Evolutionary conservation across 345 rosid genomes (phyloP).

Genomic region (Lepidium didymum): DNA sequence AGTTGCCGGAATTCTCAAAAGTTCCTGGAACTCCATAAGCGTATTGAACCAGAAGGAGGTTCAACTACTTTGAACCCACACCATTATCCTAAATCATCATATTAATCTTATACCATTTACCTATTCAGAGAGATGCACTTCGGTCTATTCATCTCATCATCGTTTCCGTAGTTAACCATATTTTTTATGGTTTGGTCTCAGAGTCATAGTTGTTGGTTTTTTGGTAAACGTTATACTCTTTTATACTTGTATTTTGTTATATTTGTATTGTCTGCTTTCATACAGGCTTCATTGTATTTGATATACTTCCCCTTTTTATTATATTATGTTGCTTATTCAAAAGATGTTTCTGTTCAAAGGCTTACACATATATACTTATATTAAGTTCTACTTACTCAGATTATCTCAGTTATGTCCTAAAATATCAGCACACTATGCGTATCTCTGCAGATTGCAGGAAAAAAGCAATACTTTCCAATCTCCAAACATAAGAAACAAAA

Average conservation of each 20-base stretch:
- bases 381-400: background rate
- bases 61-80: background rate
- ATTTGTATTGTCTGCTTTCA: slow-evolving; percentile 6
- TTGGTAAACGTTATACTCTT: background rate
- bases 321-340: background rate
- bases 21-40: slow-evolving; percentile 5
- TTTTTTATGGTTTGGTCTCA: background rate
- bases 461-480: no score
- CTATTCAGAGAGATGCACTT: background rate
- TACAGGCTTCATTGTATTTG: background rate
- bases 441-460: background rate
- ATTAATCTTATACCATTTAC: background rate
- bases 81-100: background rate
- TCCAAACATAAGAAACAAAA: background rate
- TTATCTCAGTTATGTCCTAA: background rate
- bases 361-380: background rate
- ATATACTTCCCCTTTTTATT: slow-evolving; percentile 4
- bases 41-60: background rate
- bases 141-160: background rate
- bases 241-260: slow-evolving; percentile 1
- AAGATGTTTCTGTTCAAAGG: background rate
- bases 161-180: background rate
- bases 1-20: slow-evolving; percentile 28
- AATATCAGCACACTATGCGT: background rate
- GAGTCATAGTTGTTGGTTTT: background rate